phyloP scores from a whole-genome alignment of 441 rosid genomes.

The Omphalea diandra region DNA sequence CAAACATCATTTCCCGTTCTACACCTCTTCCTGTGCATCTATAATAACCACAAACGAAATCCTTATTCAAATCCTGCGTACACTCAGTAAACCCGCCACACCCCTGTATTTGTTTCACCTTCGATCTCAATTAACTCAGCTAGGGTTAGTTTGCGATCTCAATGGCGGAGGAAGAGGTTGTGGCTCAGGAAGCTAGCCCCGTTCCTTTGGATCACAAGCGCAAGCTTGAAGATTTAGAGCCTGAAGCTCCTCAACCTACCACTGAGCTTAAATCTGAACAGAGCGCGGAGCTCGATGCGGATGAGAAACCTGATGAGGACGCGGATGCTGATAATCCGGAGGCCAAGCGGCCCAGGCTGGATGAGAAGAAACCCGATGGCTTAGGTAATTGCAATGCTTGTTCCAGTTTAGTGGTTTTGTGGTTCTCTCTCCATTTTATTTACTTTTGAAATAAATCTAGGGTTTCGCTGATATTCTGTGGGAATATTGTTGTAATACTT shows the following conservation, averaged over 20 bases:
- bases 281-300: slow-evolving; percentile 24
- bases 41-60: too few species aligned
- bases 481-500: too few species aligned
- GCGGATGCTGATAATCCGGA: slow-evolving; percentile 39
- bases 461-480: too few species aligned
- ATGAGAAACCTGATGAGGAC: slow-evolving; percentile 22
- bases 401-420: not conserved
- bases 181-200: slow-evolving; percentile 28
- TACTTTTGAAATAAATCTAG: too few species aligned
- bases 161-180: slow-evolving; percentile 72
- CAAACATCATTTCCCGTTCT: too few species aligned
- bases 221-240: slow-evolving; percentile 60
- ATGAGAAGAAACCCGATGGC: slow-evolving; percentile 37
- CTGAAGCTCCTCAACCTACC: slow-evolving; percentile 27
- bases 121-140: not conserved
- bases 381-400: slow-evolving; percentile 37
- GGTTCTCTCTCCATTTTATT: too few species aligned
- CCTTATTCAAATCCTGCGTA: too few species aligned
- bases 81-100: not conserved
- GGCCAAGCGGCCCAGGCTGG: slow-evolving; percentile 59
- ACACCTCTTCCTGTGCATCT: too few species aligned
- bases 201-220: slow-evolving; percentile 66
- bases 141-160: slow-evolving; percentile 1
- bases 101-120: not conserved
- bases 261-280: slow-evolving; percentile 3